These are phyloP conservation scores for Hypoxylon perforatum DNA, from an alignment of 495 filamentous ascomycete species.

Conservation along the genomic window DNA sequence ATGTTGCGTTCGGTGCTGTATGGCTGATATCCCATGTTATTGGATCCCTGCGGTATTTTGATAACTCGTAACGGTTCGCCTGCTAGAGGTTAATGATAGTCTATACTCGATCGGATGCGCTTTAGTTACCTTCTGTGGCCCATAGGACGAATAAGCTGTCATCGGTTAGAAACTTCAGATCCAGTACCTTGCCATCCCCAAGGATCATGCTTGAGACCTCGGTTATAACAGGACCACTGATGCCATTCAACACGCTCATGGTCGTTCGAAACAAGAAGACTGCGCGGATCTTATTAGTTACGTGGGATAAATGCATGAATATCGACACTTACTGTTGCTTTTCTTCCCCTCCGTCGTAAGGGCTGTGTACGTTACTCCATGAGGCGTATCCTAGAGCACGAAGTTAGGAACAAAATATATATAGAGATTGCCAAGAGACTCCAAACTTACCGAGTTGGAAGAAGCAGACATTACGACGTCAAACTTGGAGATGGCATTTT, in stretches of 20 bases:
- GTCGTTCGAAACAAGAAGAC: conserved; percentile 59
- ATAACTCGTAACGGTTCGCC: conserved; percentile 39
- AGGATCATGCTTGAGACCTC: conserved; percentile 51
- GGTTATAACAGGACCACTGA: conserved; percentile 48
- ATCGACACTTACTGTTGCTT: conserved; percentile 26
- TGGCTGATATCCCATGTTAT: conserved; percentile 38
- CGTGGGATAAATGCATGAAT: background rate
- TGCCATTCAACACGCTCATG: conserved; percentile 55
- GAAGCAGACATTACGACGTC: conserved; percentile 50
- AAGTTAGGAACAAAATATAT: conserved; percentile 29
- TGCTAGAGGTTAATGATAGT: conserved; percentile 17
- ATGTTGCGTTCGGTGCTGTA: conserved; percentile 29
- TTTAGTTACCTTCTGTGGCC: conserved; percentile 46
- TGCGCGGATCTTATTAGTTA: conserved; percentile 18
- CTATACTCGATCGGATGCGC: too few relatives aligned
- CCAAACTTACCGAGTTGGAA: conserved; percentile 42
- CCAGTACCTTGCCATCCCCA: conserved; percentile 54
- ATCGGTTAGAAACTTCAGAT: conserved; percentile 62
- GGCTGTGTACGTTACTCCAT: conserved; percentile 50
- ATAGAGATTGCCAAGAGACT: background rate
- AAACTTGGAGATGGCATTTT: conserved; percentile 50
- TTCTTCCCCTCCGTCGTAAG: conserved; percentile 35
- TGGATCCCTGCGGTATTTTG: conserved; percentile 43
- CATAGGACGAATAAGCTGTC: conserved; percentile 58
- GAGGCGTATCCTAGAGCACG: conserved; percentile 42